Evolutionary conservation across 1,139 yeast species (phyloP), one percentile per base, ranked within the genome.

Genomic region (Zygosaccharomyces sapae): DNA sequence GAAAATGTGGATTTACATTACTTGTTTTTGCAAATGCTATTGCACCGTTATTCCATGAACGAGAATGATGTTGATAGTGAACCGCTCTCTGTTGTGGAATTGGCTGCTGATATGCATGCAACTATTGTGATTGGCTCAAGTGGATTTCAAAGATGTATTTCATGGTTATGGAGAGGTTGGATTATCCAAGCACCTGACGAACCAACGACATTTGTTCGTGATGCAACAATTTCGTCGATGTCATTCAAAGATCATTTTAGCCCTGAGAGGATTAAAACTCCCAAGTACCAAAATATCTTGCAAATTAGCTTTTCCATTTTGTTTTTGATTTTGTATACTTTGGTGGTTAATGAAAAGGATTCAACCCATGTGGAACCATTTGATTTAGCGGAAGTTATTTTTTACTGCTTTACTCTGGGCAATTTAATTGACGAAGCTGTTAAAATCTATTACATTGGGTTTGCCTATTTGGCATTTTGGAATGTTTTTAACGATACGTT

Each of bases 111-210:
- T 63, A 79, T 82, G 77, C 96, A 88, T 59, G 80, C 87, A 8
- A 83, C 92, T 10, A 73, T 76, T 16, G 82, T 87, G 16, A 86
- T 88, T 58, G 81, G 88, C 0, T 79, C 94, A 0, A 70, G 84
- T 3, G 96, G 96, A 0, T 88, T 80, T 65, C 96, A 88, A 66
- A 71, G 95, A 49, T 86, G 96, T 69, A 77, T 86, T 61, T 81
- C 83, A 56, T 88, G 96, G 95, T 68, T 88, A 46, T 88, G 96
- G 96, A 72, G 90, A 51, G 96, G 96, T 18, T 87, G 96, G 95
- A 85, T 88, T 51, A 75, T 85, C 39, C 96, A 87, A 66, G 77
- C 85, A 34, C 77, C 80, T 12, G 66, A 65, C 13, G 86, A 86
- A 60, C 88, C 94, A 7, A 76, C 79, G 33, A 76, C 80, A 19